Conservation (phyloP, 208 protist species). For the Acanthamoeba castellanii region DNA sequence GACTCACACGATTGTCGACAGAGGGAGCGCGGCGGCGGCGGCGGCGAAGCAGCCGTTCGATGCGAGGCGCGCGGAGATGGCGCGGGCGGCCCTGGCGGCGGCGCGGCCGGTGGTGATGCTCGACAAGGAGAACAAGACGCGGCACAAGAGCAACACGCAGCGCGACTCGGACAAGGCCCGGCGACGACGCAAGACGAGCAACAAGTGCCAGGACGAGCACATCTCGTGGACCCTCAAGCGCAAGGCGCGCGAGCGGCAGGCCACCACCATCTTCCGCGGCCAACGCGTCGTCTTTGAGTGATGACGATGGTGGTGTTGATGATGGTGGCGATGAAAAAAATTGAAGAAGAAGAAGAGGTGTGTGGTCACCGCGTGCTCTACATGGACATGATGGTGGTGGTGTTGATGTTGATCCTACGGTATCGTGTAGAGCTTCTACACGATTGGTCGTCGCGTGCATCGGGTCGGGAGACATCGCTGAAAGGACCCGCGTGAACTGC, state of each 20-base stretch:
- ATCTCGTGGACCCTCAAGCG: slow-evolving; percentile 35
- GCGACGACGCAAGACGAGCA: not conserved
- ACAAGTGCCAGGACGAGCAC: not conserved
- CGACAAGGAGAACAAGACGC: slow-evolving; percentile 21
- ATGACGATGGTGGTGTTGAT: not conserved
- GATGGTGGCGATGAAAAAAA: too few species aligned
- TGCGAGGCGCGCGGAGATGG: not conserved
- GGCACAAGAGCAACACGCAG: slow-evolving; percentile 54
- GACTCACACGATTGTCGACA: not conserved
- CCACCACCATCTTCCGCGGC: not conserved
- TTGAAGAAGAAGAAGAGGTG: not conserved
- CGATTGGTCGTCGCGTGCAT: too few species aligned
- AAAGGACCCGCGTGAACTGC: too few species aligned
- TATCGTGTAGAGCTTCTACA: too few species aligned
- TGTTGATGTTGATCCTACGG: too few species aligned
- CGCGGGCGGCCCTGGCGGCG: not conserved
- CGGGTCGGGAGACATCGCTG: too few species aligned
- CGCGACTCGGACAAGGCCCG: slow-evolving; percentile 16
- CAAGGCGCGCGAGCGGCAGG: not conserved
- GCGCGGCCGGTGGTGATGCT: not conserved
- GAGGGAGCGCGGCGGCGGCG: too few species aligned
- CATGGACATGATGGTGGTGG: too few species aligned
- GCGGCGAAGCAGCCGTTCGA: not conserved
- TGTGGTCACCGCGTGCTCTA: too few species aligned
- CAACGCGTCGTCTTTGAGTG: slow-evolving; percentile 13